phyloP scores from a whole-genome alignment of 768 basidiomycete species.

The Rhodotorula diobovata region DNA sequence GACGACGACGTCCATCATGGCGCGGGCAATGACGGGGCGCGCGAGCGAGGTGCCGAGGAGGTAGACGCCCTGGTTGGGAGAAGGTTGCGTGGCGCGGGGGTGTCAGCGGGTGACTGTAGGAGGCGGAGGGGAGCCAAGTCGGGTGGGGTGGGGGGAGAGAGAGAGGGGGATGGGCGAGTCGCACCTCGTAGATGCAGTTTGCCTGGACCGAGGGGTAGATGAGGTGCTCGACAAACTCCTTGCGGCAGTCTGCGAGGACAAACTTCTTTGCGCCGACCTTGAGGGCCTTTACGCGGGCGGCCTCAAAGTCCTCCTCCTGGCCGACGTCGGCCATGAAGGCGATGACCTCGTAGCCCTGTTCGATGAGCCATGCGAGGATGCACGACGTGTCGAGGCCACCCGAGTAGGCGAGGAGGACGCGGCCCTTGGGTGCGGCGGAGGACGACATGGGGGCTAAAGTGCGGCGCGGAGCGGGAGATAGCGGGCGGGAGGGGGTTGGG shows the following conservation, averaged over 20 bases:
- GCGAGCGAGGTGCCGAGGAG: slow-evolving; percentile 96
- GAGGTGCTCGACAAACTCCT: slow-evolving; percentile 90
- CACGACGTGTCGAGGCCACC: slow-evolving; percentile 98
- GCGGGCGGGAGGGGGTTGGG: not conserved
- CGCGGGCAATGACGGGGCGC: slow-evolving; percentile 95
- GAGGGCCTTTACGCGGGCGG: slow-evolving; percentile 82
- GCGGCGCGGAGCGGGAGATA: not conserved
- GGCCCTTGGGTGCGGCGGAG: slow-evolving; percentile 37
- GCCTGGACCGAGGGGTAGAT: slow-evolving; percentile 98
- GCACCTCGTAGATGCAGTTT: slow-evolving; percentile 95
- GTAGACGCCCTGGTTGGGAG: slow-evolving; percentile 69
- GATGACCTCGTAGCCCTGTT: slow-evolving; percentile 92
- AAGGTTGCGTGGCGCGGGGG: no score
- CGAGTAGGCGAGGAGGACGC: slow-evolving; percentile 91
- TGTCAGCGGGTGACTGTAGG: no score
- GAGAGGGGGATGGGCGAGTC: slow-evolving; percentile 18
- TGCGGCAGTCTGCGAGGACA: slow-evolving; percentile 84
- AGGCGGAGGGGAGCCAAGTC: no score
- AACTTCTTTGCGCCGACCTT: slow-evolving; percentile 93
- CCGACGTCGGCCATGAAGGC: slow-evolving; percentile 95
- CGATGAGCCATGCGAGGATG: slow-evolving; percentile 98
- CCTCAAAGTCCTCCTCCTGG: slow-evolving; percentile 74
- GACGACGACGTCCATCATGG: slow-evolving; percentile 92
- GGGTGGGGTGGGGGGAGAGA: not conserved
- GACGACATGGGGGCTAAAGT: not conserved